Conservation (phyloP, 441 rosid genomes). For the Jatropha podagrica region DNA sequence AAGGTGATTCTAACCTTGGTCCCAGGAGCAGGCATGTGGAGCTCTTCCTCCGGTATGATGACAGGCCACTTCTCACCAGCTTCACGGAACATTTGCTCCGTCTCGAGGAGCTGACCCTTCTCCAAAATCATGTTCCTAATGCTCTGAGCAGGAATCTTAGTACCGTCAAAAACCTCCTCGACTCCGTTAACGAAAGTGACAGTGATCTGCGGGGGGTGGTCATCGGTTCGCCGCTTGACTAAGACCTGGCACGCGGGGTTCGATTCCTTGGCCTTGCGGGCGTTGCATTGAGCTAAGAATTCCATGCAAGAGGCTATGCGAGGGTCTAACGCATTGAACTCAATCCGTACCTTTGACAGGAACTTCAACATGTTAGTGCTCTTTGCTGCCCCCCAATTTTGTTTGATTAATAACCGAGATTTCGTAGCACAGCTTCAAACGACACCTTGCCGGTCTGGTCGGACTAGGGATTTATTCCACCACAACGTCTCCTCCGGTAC, state of each 20-base stretch:
- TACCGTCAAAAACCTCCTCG: conserved; percentile 79
- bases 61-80: conserved; percentile 95
- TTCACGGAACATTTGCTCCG: conserved; percentile 93
- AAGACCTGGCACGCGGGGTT: conserved; percentile 73
- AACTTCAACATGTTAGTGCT: conserved; percentile 73
- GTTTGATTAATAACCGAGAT: background rate
- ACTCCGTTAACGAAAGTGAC: conserved; percentile 88
- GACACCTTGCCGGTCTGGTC: no score
- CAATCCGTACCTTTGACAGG: conserved; percentile 69
- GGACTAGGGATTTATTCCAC: no score
- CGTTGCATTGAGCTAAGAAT: conserved; percentile 90
- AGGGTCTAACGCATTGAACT: conserved; percentile 80
- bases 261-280: conserved; percentile 83
- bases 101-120: conserved; percentile 78
- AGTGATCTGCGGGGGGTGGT: conserved; percentile 72
- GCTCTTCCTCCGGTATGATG: conserved; percentile 74
- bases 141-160: conserved; percentile 66
- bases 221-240: conserved; percentile 91
- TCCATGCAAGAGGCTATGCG: conserved; percentile 81
- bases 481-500: no score
- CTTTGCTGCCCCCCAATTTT: background rate
- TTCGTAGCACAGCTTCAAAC: background rate
- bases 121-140: conserved; percentile 79
- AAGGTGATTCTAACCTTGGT: conserved; percentile 52
- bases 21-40: conserved; percentile 62